Conservation (phyloP, 495 filamentous ascomycete species). For the Penicillium coprophilum region DNA sequence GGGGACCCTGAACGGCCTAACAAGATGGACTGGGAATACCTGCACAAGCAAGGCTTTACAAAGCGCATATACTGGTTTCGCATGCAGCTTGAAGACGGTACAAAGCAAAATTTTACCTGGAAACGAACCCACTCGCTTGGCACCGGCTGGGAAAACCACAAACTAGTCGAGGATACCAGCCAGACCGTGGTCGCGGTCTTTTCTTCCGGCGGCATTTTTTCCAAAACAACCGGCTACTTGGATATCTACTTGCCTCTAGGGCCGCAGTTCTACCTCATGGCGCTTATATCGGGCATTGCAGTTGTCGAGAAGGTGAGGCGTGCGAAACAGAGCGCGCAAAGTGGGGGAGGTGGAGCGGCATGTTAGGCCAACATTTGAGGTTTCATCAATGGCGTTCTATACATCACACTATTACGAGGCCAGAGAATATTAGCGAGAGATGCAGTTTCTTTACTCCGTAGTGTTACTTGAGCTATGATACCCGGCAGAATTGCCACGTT, state of each 20-base stretch:
- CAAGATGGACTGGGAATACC: constrained; percentile 28
- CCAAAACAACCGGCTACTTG: constrained; percentile 17
- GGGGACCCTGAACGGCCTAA: constrained; percentile 25
- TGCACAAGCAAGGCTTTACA: constrained; percentile 24
- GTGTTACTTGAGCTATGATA: not conserved
- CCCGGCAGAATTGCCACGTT: not conserved
- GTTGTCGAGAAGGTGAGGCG: constrained; percentile 22
- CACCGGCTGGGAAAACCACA: constrained; percentile 23
- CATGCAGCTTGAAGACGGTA: constrained; percentile 16
- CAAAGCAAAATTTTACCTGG: constrained; percentile 31
- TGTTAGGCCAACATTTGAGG: constrained; percentile 7
- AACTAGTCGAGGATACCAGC: constrained; percentile 33
- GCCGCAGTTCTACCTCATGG: constrained; percentile 20
- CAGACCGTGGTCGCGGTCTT: constrained; percentile 33
- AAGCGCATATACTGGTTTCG: constrained; percentile 30
- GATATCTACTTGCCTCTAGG: constrained; percentile 24
- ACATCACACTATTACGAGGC: not conserved
- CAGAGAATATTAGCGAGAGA: not conserved
- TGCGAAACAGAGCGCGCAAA: not conserved
- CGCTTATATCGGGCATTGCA: constrained; percentile 25
- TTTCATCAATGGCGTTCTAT: constrained; percentile 3
- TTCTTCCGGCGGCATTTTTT: constrained; percentile 18
- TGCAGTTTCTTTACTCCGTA: not conserved
- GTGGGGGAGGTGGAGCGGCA: constrained; percentile 12
- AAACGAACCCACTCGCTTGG: constrained; percentile 34